Base-by-base conservation (phyloP, 2,329 filamentous ascomycete genomes). In the Neoscytalidium dimidiatum region DNA sequence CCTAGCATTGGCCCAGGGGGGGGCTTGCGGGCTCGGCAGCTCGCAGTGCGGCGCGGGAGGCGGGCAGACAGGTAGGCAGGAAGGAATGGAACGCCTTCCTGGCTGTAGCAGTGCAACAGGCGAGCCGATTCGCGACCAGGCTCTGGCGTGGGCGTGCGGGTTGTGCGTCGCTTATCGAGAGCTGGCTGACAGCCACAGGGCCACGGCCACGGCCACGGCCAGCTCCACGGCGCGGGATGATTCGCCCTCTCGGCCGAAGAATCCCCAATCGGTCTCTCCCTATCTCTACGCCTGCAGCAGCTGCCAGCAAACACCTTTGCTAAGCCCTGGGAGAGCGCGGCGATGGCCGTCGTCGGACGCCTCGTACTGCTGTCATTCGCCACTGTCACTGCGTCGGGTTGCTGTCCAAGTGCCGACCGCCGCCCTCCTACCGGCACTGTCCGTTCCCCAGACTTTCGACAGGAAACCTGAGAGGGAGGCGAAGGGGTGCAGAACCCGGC, bases 81-180 rank as follows among this genome's bases (percentile, higher is more conserved):
- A 43, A 6, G 9, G 14, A 9, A 5, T 5, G 44, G 21, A 29
- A 11, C 23, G 46, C 46, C 43, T 7, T 46, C 17, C 19, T 23
- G 21, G 43, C 43, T 9, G 43, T 21, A 46, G 43, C 19, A 26
- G 2, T 7, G n/a, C 17, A 3, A 14, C 21, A 23, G 9, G 19
- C 11, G 23, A 23, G 44, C n/a, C 14, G 44, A 11, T 23, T 48
- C 44, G 28, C 19, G 19, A 48, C 44, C 44, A 48, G 19, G 44
- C 21, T 11, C 31, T 6, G 31, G 11, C 31, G 31, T 33, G 31
- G 31, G 31, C 31, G 23, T 19, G 53, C 38, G n/a, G n/a, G 38
- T 60, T 14, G 17, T 60, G 56, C 41, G 56, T 33, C 56, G 56
- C 38, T 60, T 60, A 60, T 60, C 56, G 38, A 44, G 23, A 8